A percentile compares a stretch with the other conserved stretches of the same genome.
Conservation (phyloP, 495 filamentous ascomycete species). For the Neurospora sp. region DNA sequence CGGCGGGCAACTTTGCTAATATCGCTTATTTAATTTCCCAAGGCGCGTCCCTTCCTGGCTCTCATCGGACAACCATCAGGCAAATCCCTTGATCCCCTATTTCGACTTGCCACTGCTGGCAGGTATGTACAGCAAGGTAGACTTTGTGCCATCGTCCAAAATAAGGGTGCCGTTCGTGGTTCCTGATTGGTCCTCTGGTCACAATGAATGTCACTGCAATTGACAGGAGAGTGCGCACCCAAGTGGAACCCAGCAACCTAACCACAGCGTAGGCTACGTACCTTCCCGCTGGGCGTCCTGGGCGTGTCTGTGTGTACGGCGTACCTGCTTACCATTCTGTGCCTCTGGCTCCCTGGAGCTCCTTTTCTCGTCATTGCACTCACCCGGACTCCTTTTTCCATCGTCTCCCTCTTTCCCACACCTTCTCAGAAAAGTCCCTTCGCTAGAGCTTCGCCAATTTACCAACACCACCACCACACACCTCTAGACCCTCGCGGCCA, state of each 20-base stretch:
- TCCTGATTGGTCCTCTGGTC: conserved; percentile 1
- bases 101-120: not conserved
- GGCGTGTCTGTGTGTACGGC: not conserved
- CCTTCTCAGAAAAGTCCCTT: not conserved
- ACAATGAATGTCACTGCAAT: not conserved
- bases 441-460: conserved; percentile 1
- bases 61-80: not conserved
- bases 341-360: not conserved
- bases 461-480: not conserved
- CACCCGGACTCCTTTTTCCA: not conserved
- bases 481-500: not conserved
- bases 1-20: conserved; percentile 18
- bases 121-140: too few relatives aligned
- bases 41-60: not conserved
- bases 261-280: not conserved
- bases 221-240: not conserved
- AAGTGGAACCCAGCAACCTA: not conserved
- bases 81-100: not conserved
- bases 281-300: not conserved
- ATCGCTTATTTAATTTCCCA: conserved; percentile 32
- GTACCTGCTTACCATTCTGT: not conserved
- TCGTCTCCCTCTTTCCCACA: not conserved
- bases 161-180: conserved; percentile 7
- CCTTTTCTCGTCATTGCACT: not conserved
- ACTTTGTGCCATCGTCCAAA: not conserved